phyloP scores from a whole-genome alignment of 2,329 filamentous ascomycete species.

The Aureobasidium uvarum region DNA sequence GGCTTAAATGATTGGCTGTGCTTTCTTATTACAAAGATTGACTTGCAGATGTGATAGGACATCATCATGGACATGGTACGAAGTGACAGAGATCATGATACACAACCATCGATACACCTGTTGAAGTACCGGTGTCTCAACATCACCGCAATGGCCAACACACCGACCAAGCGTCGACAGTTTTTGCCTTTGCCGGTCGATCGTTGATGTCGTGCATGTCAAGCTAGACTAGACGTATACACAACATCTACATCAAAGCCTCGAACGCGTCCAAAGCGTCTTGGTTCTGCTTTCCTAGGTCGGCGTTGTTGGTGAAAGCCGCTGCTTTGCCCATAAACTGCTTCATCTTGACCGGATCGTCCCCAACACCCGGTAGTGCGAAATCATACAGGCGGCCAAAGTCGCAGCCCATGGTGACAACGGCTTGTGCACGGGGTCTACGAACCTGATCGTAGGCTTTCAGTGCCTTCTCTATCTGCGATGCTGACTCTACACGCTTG shows the following conservation, averaged over 20 bases:
- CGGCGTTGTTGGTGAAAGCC: slow-evolving; percentile 37
- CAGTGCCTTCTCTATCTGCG: slow-evolving; percentile 31
- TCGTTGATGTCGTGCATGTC: slow-evolving; percentile 15
- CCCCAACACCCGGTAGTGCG: slow-evolving; percentile 34
- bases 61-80: background rate
- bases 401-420: slow-evolving; percentile 36
- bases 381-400: slow-evolving; percentile 37
- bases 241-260: slow-evolving; percentile 23
- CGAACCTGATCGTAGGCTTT: slow-evolving; percentile 34
- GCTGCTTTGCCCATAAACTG: slow-evolving; percentile 36
- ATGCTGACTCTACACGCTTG: slow-evolving; percentile 9
- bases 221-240: background rate
- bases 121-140: background rate
- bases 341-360: slow-evolving; percentile 36
- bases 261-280: slow-evolving; percentile 34
- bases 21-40: background rate
- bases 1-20: background rate
- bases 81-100: slow-evolving; percentile 7
- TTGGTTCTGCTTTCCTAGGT: slow-evolving; percentile 36
- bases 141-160: background rate
- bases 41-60: background rate
- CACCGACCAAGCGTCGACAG: background rate
- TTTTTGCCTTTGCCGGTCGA: background rate
- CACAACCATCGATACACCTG: background rate
- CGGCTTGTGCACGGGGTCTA: slow-evolving; percentile 35